Evolutionary conservation across 495 filamentous ascomycete species (phyloP).

Genomic region (Aspergillus affinis): DNA sequence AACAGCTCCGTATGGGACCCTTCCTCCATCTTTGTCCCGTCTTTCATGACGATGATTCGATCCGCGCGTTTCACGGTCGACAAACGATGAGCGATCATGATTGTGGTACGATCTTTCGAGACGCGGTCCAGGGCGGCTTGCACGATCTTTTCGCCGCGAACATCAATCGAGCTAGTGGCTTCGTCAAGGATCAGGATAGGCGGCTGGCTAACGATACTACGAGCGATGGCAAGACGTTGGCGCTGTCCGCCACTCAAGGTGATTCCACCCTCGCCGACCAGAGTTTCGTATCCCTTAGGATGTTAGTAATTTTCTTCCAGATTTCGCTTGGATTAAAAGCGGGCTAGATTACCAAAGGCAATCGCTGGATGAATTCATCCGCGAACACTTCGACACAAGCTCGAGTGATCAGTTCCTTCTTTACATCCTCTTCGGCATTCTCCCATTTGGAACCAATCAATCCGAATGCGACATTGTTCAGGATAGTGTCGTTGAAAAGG

Average conservation of each 20-base stretch:
- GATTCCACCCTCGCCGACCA: conserved; percentile 35
- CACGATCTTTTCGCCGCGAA: conserved; percentile 45
- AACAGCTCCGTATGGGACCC: conserved; percentile 46
- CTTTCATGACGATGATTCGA: conserved; percentile 51
- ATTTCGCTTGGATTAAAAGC: background rate
- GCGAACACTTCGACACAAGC: conserved; percentile 23
- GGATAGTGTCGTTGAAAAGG: conserved; percentile 66
- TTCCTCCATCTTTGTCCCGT: conserved; percentile 48
- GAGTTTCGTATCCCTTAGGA: conserved; percentile 34
- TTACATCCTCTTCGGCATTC: conserved; percentile 42
- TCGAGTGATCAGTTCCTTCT: conserved; percentile 34
- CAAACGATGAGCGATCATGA: conserved; percentile 57
- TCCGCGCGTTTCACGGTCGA: conserved; percentile 55
- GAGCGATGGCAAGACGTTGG: conserved; percentile 66
- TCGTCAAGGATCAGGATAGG: conserved; percentile 71
- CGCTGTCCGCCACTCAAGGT: conserved; percentile 49
- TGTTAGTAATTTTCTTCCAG: background rate
- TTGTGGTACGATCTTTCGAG: conserved; percentile 38
- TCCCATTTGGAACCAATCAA: conserved; percentile 59
- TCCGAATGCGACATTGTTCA: conserved; percentile 62
- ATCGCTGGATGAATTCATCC: conserved; percentile 29
- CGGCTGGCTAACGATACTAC: conserved; percentile 79
- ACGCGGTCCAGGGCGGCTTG: conserved; percentile 46
- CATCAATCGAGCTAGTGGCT: conserved; percentile 52
- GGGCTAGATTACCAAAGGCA: conserved; percentile 20